phyloP scores from a whole-genome alignment of 176 grass and related monocot species.

The Pharus latifolius region DNA sequence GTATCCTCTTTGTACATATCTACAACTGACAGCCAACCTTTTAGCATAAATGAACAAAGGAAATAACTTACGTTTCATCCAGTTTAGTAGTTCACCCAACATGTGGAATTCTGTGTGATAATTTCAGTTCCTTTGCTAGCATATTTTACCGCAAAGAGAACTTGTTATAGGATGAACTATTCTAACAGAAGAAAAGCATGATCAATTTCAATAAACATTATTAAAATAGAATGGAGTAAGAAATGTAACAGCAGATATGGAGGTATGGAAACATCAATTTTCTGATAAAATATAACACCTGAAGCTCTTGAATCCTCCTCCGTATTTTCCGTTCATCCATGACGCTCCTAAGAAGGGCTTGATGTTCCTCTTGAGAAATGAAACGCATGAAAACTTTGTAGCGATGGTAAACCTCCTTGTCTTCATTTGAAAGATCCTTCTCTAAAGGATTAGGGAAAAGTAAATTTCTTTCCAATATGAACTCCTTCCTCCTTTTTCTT shows the following conservation, averaged over 20 bases:
- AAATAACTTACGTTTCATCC: no score
- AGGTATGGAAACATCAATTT: neutral
- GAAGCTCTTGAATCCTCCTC: slow-evolving; percentile 87
- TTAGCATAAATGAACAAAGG: no score
- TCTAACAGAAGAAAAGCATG: neutral
- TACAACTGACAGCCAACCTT: no score
- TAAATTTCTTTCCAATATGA: slow-evolving; percentile 96
- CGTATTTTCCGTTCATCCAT: slow-evolving; percentile 81
- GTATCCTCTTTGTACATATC: no score
- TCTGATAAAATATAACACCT: slow-evolving; percentile 34
- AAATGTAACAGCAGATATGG: neutral
- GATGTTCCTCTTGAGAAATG: slow-evolving; percentile 84
- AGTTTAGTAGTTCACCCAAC: neutral
- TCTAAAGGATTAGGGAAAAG: slow-evolving; percentile 79
- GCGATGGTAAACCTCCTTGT: slow-evolving; percentile 77
- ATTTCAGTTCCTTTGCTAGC: neutral
- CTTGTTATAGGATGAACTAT: neutral
- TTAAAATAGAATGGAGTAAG: neutral
- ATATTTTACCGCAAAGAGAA: neutral
- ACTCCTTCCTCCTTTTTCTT: slow-evolving; percentile 97
- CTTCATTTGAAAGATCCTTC: slow-evolving; percentile 78
- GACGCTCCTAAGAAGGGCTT: slow-evolving; percentile 57
- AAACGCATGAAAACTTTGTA: slow-evolving; percentile 96
- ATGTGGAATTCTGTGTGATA: neutral
- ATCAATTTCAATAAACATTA: neutral